Conservation (phyloP, 495 filamentous ascomycete genomes). For the Rhypophila decipiens region DNA sequence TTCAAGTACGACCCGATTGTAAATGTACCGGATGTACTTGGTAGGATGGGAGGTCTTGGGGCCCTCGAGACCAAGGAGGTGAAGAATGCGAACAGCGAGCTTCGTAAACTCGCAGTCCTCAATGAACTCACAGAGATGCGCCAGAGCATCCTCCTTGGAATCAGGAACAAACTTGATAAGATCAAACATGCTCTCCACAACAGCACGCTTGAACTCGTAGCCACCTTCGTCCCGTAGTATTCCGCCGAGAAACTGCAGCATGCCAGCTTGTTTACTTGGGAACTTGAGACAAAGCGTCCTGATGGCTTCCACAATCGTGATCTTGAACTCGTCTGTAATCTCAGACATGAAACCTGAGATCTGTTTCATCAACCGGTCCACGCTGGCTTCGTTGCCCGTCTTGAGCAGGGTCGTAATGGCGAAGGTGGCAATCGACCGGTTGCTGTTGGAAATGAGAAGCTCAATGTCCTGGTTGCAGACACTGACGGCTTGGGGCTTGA, state of each 20-base stretch:
- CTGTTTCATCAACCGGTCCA: constrained; percentile 97
- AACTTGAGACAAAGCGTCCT: constrained; percentile 96
- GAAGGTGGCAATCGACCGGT: constrained; percentile 96
- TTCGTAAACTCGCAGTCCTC: constrained; percentile 99
- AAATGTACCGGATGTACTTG: constrained; percentile 99
- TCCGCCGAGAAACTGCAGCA: constrained; percentile 92
- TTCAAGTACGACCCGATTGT: constrained; percentile 96
- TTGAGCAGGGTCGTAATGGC: constrained; percentile 97
- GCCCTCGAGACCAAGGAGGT: constrained; percentile 88
- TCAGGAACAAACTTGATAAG: constrained; percentile 98
- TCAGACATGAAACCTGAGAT: constrained; percentile 96
- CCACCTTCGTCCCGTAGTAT: constrained; percentile 95
- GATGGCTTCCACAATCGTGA: constrained; percentile 97
- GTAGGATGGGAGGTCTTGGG: constrained; percentile 93
- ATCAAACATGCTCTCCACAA: constrained; percentile 99
- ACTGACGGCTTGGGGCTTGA: constrained; percentile 88
- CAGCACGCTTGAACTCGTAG: constrained; percentile 95
- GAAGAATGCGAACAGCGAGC: constrained; percentile 88
- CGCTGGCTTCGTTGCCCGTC: constrained; percentile 94
- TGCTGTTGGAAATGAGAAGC: constrained; percentile 88
- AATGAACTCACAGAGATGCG: constrained; percentile 97
- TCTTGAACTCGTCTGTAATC: constrained; percentile 98
- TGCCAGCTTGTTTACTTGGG: constrained; percentile 94
- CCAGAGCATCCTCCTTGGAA: constrained; percentile 93
- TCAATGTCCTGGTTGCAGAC: constrained; percentile 97